These are phyloP conservation scores for Diaporthe vaccinii DNA, from an alignment of 2,329 filamentous ascomycete species.

Conservation along the genomic window DNA sequence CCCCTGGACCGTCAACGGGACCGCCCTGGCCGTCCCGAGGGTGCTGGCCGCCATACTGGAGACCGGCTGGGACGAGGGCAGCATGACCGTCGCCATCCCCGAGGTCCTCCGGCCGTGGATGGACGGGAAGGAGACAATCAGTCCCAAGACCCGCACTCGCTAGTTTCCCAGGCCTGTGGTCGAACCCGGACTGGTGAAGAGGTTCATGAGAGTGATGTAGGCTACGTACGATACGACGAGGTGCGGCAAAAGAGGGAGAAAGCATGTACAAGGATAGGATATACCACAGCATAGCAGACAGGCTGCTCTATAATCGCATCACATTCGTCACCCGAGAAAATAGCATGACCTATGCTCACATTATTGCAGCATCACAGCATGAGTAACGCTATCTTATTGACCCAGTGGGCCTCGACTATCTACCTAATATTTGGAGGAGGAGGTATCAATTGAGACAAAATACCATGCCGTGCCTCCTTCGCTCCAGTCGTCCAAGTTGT, in stretches of 20 bases:
- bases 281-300: background rate
- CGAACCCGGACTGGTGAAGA: background rate
- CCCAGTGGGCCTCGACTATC: background rate
- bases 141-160: slow-evolving; percentile 52
- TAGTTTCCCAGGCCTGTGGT: background rate
- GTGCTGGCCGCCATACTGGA: slow-evolving; percentile 91
- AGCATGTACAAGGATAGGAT: background rate
- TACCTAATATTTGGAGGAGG: slow-evolving; percentile 28
- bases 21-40: slow-evolving; percentile 89
- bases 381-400: slow-evolving; percentile 24
- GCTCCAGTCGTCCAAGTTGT: slow-evolving; percentile 5
- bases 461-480: slow-evolving; percentile 11
- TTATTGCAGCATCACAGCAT: slow-evolving; percentile 14
- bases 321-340: background rate
- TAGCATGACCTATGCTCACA: background rate
- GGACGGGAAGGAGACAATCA: slow-evolving; percentile 79
- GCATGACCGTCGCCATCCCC: slow-evolving; percentile 78
- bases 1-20: slow-evolving; percentile 94
- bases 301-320: background rate
- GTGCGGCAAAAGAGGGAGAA: background rate
- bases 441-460: slow-evolving; percentile 4
- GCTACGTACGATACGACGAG: background rate
- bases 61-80: slow-evolving; percentile 85
- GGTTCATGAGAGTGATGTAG: background rate
- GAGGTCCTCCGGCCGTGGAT: slow-evolving; percentile 87